phyloP scores from a whole-genome alignment of 2,329 filamentous ascomycete genomes.

The Aureobasidium mangrovei region DNA sequence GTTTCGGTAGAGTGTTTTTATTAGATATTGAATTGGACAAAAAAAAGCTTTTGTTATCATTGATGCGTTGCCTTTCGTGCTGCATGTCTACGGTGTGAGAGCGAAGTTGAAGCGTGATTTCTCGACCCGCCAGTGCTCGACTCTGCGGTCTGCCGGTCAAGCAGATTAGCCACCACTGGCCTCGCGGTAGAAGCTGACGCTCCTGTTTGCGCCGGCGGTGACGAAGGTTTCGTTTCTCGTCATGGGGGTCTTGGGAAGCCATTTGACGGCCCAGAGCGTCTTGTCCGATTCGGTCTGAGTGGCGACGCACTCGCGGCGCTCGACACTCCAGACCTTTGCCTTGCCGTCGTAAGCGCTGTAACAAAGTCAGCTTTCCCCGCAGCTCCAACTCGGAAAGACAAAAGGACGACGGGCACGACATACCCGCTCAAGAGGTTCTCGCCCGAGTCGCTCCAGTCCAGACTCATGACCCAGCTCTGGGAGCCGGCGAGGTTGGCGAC shows the following conservation, averaged over 20 bases:
- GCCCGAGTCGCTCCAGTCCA: conserved; percentile 90
- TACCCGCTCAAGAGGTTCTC: conserved; percentile 81
- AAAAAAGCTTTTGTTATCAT: not conserved
- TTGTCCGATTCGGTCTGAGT: conserved; percentile 89
- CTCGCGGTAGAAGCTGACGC: conserved; percentile 75
- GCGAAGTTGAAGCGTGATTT: not conserved
- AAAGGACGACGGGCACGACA: conserved; percentile 18
- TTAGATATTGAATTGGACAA: conserved; percentile 10
- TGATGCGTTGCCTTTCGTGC: not conserved
- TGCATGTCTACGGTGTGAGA: not conserved
- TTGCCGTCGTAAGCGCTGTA: conserved; percentile 75
- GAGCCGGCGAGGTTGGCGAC: conserved; percentile 76
- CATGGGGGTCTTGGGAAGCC: conserved; percentile 59
- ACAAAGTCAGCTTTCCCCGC: not conserved
- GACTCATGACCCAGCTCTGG: conserved; percentile 76
- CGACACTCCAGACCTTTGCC: conserved; percentile 91
- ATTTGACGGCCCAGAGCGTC: conserved; percentile 73
- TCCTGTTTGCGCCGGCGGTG: conserved; percentile 66
- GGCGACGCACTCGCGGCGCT: conserved; percentile 73
- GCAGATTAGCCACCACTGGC: conserved; percentile 55
- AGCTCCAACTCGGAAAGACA: not conserved
- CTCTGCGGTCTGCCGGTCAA: too few species aligned
- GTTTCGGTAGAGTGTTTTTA: conserved; percentile 11
- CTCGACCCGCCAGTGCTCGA: too few species aligned
- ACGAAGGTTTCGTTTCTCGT: conserved; percentile 62